A percentile compares a stretch with the other conserved stretches of the same genome.
Evolutionary conservation across 768 basidiomycete genomes (phyloP).

Genomic region (Chlorophyllum brunneum): DNA sequence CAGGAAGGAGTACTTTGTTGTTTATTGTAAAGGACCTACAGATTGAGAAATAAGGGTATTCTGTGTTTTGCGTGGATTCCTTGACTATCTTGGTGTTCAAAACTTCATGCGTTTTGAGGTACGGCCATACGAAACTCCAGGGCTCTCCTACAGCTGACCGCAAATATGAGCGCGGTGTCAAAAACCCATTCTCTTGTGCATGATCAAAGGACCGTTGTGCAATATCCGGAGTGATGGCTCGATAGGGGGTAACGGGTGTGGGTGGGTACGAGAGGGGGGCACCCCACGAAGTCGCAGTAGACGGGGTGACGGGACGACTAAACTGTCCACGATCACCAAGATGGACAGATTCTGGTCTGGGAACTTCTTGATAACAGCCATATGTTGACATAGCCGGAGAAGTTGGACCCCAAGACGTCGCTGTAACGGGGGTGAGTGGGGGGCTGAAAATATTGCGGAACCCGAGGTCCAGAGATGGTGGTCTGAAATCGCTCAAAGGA

Average conservation of each 20-base stretch:
- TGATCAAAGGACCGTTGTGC: conserved; percentile 33
- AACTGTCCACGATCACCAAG: conserved; percentile 13
- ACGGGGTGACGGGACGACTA: conserved; percentile 41
- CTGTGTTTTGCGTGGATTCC: background rate
- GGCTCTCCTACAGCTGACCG: background rate
- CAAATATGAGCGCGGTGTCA: conserved; percentile 3
- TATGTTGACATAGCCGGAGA: conserved; percentile 4
- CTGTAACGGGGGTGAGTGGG: conserved; percentile 10
- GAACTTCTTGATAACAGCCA: background rate
- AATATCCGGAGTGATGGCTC: conserved; percentile 37
- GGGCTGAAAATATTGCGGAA: conserved; percentile 21
- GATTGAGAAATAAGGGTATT: conserved; percentile 15
- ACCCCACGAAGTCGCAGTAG: conserved; percentile 50
- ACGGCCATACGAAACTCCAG: conserved; percentile 20
- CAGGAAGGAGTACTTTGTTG: background rate
- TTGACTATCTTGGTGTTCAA: background rate
- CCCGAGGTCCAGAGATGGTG: conserved; percentile 37
- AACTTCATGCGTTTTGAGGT: background rate
- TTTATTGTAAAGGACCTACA: conserved; percentile 19
- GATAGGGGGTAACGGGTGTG: conserved; percentile 30
- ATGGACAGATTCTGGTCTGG: conserved; percentile 10
- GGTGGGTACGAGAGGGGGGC: conserved; percentile 40
- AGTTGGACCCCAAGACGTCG: conserved; percentile 14
- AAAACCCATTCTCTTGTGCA: conserved; percentile 8
- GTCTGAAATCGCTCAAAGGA: conserved; percentile 28